Evolutionary conservation across 2,329 filamentous ascomycete species (phyloP).

Genomic region (Penicillium sp.): DNA sequence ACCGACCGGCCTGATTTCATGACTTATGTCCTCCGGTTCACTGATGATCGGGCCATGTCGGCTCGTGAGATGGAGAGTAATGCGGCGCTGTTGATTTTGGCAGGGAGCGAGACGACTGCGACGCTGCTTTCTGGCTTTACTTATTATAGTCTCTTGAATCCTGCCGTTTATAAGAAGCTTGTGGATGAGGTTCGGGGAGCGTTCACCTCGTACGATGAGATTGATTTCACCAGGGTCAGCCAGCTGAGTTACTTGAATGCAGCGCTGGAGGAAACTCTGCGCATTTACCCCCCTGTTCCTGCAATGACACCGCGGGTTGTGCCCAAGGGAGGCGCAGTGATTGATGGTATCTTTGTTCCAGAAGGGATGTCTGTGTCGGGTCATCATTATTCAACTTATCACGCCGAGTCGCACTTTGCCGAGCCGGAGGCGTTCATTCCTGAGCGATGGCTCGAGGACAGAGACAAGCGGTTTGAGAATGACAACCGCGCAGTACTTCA

Average conservation of each 20-base stretch:
- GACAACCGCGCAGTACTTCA: slow-evolving; percentile 19
- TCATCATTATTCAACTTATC: slow-evolving; percentile 16
- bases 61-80: slow-evolving; percentile 43
- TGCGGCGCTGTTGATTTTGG: slow-evolving; percentile 41
- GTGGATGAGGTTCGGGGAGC: slow-evolving; percentile 19
- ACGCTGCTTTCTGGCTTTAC: slow-evolving; percentile 43
- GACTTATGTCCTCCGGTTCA: slow-evolving; percentile 39
- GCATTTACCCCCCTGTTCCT: slow-evolving; percentile 46
- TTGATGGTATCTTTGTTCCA: slow-evolving; percentile 41
- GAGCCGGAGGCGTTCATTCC: slow-evolving; percentile 31
- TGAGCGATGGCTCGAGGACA: slow-evolving; percentile 29
- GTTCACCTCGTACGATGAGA: slow-evolving; percentile 31
- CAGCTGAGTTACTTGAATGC: slow-evolving; percentile 41
- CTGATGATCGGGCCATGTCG: slow-evolving; percentile 30
- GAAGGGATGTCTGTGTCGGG: slow-evolving; percentile 21
- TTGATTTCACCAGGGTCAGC: slow-evolving; percentile 33
- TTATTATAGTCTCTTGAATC: slow-evolving; percentile 36
- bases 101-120: slow-evolving; percentile 50
- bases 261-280: slow-evolving; percentile 45
- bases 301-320: slow-evolving; percentile 36
- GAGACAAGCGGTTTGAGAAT: slow-evolving; percentile 18
- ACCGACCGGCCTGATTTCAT: slow-evolving; percentile 42
- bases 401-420: slow-evolving; percentile 23
- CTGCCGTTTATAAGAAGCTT: slow-evolving; percentile 10
- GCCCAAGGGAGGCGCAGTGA: slow-evolving; percentile 36